Conservation (phyloP, 2,329 filamentous ascomycete genomes). For the Fusarium humuli region DNA sequence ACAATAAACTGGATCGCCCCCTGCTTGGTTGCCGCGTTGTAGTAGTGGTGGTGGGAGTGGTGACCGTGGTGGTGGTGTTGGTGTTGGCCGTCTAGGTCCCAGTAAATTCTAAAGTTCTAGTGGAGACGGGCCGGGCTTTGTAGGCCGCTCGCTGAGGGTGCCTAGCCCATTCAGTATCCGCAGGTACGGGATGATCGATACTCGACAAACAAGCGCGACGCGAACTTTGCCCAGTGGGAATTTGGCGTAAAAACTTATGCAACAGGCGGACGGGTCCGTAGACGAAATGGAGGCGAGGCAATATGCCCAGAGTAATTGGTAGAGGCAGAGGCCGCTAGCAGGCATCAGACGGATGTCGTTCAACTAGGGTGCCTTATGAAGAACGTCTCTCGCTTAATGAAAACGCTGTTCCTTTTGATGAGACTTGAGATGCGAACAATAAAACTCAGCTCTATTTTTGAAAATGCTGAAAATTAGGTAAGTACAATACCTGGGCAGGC, state of each 20-base stretch:
- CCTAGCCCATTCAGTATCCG: constrained; percentile 15
- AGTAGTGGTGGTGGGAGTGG: constrained; percentile 43
- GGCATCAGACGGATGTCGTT: constrained; percentile 6
- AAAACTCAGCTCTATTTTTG: constrained; percentile 21
- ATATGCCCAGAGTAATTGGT: constrained; percentile 5
- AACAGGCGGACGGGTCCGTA: constrained; percentile 25
- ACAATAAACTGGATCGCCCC: constrained; percentile 35
- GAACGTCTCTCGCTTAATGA: constrained; percentile 4
- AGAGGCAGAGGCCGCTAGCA: constrained; percentile 9
- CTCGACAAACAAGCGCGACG: constrained; percentile 40
- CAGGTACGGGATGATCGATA: constrained; percentile 40
- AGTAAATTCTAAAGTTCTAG: constrained; percentile 42
- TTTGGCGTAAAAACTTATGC: constrained; percentile 20
- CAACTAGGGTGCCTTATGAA: constrained; percentile 5
- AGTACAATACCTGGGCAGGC: background rate
- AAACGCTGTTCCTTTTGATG: constrained; percentile 1
- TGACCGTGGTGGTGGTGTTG: constrained; percentile 43
- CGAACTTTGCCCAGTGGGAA: constrained; percentile 24
- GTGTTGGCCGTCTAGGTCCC: constrained; percentile 36
- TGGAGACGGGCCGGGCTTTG: constrained; percentile 40
- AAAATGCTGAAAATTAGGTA: background rate
- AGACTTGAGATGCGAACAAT: constrained; percentile 1
- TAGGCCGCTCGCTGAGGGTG: constrained; percentile 31
- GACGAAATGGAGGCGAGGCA: constrained; percentile 31
- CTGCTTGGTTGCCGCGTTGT: constrained; percentile 44